Base-by-base conservation (phyloP, 148 eudicot genomes). In the Persicaria tinctoria region DNA sequence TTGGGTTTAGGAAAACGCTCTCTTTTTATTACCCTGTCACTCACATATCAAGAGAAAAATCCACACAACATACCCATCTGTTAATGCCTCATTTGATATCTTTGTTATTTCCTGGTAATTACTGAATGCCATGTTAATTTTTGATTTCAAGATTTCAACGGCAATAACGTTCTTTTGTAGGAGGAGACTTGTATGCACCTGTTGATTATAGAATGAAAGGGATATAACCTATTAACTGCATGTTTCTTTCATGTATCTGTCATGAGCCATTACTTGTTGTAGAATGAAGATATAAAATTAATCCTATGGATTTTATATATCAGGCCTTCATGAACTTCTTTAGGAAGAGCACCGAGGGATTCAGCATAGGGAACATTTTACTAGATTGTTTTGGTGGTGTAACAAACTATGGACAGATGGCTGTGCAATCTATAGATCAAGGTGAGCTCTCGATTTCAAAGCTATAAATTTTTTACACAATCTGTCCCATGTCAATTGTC, bases 301-400 rank as follows among this genome's bases (percentile, higher is more conserved):
- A 66, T 3, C 46, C 2, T 66, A 66, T 66, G 18, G 48, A 14
- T 3, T 66, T 12, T 66, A 17, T 44, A 41, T 66, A 3, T 66
- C 70, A 89, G 93, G 93, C 87, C 4, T 46, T 89, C 53, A 81
- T 89, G 85, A 89, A 89, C 83, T 84, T 87, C 68, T 82, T 76
- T 41, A 77, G 89, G 16, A 89, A 89, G 77, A 89, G 93, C 87
- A 89, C 93, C 1, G 59, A 83, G 72, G 93, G 93, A 60, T 89
- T 85, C 74, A 89, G 93, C 83, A 89, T 89, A 46, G 93, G 93
- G 73, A 87, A 89, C 74, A 86, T 89, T 46, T 79, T 87, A 72
- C 87, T 89, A 76, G 93, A 89, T 83, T 84, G 85, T 46, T 49
- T 80, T 49, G 93, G 93, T 71, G 90, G 93, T 38, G 14, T 87